Evolutionary conservation across 2,329 filamentous ascomycete genomes (phyloP).

Genomic region (Seiridium unicorne): DNA sequence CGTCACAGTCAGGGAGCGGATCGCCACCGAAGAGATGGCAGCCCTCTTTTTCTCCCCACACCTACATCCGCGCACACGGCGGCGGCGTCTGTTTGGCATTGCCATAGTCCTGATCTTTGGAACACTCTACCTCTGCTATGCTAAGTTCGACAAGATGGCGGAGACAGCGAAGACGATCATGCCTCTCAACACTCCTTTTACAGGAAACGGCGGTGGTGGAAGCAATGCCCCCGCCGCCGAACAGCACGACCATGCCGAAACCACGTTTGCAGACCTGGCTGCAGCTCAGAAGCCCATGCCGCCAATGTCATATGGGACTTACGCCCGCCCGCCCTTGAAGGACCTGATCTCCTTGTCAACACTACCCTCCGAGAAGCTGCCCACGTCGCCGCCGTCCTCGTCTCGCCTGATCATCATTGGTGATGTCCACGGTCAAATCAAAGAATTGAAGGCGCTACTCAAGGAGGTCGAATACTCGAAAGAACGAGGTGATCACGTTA

Average conservation of each 20-base stretch:
- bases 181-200: constrained; percentile 1
- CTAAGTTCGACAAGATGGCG: constrained; percentile 1
- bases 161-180: constrained; percentile 1
- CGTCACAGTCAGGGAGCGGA: neutral
- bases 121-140: constrained; percentile 8
- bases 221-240: too few relatives aligned
- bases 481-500: constrained; percentile 64
- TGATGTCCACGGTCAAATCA: constrained; percentile 87
- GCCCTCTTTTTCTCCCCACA: constrained; percentile 4
- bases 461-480: constrained; percentile 61
- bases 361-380: constrained; percentile 26
- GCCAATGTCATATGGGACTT: constrained; percentile 10
- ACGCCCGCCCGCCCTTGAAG: constrained; percentile 24
- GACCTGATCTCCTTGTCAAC: constrained; percentile 25
- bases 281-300: constrained; percentile 1
- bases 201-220: neutral
- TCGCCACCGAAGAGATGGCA: neutral
- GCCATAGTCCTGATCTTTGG: constrained; percentile 1
- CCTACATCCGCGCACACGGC: constrained; percentile 8
- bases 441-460: constrained; percentile 65
- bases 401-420: constrained; percentile 78
- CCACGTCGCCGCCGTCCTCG: constrained; percentile 25
- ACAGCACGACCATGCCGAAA: neutral
- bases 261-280: constrained; percentile 1
- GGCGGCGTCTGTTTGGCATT: constrained; percentile 2